phyloP scores from a whole-genome alignment of 1,284 basidiomycete genomes.

The Ceratobasidium sp. region DNA sequence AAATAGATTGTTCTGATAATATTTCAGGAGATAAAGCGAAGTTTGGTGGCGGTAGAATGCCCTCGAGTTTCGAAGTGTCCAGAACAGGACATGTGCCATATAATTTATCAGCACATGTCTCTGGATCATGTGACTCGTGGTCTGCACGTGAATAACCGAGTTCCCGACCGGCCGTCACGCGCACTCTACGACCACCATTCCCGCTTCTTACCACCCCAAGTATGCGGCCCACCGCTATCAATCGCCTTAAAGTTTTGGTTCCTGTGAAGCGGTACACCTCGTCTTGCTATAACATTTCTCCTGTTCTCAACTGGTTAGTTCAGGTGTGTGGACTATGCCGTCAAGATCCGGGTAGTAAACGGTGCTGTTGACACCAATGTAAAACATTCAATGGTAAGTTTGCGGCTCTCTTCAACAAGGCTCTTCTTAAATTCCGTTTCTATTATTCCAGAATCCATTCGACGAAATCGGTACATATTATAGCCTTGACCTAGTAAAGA shows the following conservation, averaged over 20 bases:
- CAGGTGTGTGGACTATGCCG: slow-evolving; percentile 82
- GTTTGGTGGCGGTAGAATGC: neutral
- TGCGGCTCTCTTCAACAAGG: neutral
- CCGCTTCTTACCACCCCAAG: slow-evolving; percentile 1
- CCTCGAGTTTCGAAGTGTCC: neutral
- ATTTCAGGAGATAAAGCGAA: neutral
- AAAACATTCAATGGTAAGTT: slow-evolving; percentile 93
- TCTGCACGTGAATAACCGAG: slow-evolving; percentile 29
- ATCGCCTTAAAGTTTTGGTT: slow-evolving; percentile 86
- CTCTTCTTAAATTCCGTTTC: neutral
- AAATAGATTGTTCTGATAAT: neutral
- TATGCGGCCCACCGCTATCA: slow-evolving; percentile 77
- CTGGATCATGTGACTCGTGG: slow-evolving; percentile 10
- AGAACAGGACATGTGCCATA: neutral
- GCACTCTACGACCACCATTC: slow-evolving; percentile 18
- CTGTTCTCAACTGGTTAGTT: neutral
- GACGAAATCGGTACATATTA: slow-evolving; percentile 86
- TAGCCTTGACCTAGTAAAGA: neutral
- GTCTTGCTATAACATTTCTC: neutral
- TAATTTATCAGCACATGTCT: slow-evolving; percentile 2
- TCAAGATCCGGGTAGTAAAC: slow-evolving; percentile 93
- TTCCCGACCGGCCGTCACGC: slow-evolving; percentile 19
- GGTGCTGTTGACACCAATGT: slow-evolving; percentile 94
- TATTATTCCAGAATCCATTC: slow-evolving; percentile 81
- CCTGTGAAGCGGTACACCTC: slow-evolving; percentile 82